Base-by-base conservation (phyloP, 768 basidiomycete genomes). In the Cystofilobasidium capitatum region DNA sequence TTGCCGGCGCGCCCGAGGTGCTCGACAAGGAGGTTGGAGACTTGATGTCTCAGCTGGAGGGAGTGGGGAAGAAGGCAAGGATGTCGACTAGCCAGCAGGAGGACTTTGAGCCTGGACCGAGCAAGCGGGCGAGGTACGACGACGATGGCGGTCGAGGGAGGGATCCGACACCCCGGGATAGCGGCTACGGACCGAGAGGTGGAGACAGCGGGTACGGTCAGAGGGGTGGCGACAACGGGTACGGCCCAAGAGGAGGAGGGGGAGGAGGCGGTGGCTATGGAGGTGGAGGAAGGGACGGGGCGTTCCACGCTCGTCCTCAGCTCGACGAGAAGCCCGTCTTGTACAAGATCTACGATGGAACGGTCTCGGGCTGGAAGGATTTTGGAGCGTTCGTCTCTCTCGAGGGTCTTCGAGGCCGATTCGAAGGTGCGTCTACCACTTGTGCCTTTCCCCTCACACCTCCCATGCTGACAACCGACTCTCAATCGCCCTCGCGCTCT, bases 341-440 rank as follows among this genome's bases (percentile, higher is more conserved):
- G 51, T 98, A 86, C 84, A 98, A 98, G 81, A 91, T 98, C 37
- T 99, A 98, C 77, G 81, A 82, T 62, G 96, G 94, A 10, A 86
- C 84, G 70, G 86, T 98, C 33, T 82, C 87, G 0, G 85, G 88
- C 16, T 72, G 96, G 72, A 91, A 89, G 78, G 96, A 99, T 69
- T 99, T 98, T 75, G 96, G 96, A 62, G 93, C 91, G 0, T 99
- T 99, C 73, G 87, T 96, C 45, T 83, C 83, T 37, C 77, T 99
- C 8, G 93, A 99, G 70, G 94, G 94, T 35, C 79, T 98, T 57
- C 78, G 80, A 17, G 92, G 92, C 14, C 81, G 91, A 33, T 86
- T 83, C 12, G 94, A 99, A 82, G 96, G 94, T 91, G 78, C 70
- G 85, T 77, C 33, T 24, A n/a, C 3, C n/a, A 33, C 16, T 59